phyloP scores from a whole-genome alignment of 306 rosid species.

The Rosa chinensis region DNA sequence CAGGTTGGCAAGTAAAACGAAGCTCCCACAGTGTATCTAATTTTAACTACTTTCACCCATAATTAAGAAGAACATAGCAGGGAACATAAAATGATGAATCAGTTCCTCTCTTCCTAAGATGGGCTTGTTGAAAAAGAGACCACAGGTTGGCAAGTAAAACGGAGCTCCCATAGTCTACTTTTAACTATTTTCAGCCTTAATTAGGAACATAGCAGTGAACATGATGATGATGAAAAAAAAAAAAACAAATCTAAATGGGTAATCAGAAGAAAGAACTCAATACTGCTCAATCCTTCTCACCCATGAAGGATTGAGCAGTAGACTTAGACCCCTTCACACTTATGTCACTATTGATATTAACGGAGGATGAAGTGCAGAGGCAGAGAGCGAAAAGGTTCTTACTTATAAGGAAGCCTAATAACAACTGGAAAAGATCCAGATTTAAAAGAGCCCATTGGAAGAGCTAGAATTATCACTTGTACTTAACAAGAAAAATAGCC shows the following conservation, averaged over 20 bases:
- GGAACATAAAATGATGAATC: not conserved
- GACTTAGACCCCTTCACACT: not conserved
- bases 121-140: no score
- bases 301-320: slow-evolving; percentile 2
- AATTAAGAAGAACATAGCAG: not conserved
- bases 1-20: not conserved
- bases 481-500: not conserved
- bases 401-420: not conserved
- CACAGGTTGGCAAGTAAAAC: no score
- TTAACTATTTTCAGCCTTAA: not conserved
- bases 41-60: not conserved
- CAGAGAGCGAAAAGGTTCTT: not conserved
- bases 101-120: not conserved
- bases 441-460: not conserved
- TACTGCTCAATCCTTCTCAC: not conserved
- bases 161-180: no score
- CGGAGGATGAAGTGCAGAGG: not conserved
- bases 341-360: not conserved
- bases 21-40: not conserved
- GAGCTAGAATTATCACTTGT: not conserved
- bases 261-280: not conserved
- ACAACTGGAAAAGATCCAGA: not conserved
- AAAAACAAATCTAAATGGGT: no score
- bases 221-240: not conserved
- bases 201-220: not conserved